These are phyloP conservation scores for Annulohypoxylon moriforme DNA, from an alignment of 495 filamentous ascomycete species.

Conservation along the genomic window DNA sequence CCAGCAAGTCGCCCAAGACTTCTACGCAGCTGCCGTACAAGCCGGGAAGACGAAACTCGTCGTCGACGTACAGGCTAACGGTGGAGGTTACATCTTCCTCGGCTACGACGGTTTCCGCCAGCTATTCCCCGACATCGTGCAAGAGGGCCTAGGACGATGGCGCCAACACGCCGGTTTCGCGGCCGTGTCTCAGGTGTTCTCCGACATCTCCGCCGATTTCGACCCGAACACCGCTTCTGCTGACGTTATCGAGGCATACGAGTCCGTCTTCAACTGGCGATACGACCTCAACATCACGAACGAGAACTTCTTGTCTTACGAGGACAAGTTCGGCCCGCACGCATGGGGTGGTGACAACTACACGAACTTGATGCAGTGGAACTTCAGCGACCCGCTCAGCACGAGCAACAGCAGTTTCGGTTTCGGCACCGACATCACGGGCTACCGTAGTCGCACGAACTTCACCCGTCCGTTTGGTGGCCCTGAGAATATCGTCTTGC, in stretches of 20 bases:
- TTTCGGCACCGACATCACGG: conserved; percentile 56
- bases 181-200: conserved; percentile 48
- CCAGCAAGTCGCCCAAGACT: conserved; percentile 55
- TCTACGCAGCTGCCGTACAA: conserved; percentile 52
- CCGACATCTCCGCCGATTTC: conserved; percentile 45
- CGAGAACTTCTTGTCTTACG: conserved; percentile 51
- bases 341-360: conserved; percentile 48
- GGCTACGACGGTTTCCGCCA: conserved; percentile 60
- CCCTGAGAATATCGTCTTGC: conserved; percentile 57
- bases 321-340: conserved; percentile 52
- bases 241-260: conserved; percentile 44
- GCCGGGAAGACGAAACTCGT: conserved; percentile 63
- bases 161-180: conserved; percentile 49
- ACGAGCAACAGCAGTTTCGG: conserved; percentile 54
- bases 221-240: conserved; percentile 45
- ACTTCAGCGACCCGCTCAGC: conserved; percentile 52
- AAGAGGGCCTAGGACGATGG: conserved; percentile 49
- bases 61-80: conserved; percentile 65
- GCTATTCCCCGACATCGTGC: conserved; percentile 57
- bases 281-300: conserved; percentile 52
- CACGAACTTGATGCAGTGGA: conserved; percentile 55
- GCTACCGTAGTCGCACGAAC: conserved; percentile 54
- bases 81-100: conserved; percentile 61
- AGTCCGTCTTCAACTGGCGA: conserved; percentile 53
- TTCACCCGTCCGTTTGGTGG: conserved; percentile 57